Conservation (phyloP, 495 filamentous ascomycete genomes). For the Neurospora africana region DNA sequence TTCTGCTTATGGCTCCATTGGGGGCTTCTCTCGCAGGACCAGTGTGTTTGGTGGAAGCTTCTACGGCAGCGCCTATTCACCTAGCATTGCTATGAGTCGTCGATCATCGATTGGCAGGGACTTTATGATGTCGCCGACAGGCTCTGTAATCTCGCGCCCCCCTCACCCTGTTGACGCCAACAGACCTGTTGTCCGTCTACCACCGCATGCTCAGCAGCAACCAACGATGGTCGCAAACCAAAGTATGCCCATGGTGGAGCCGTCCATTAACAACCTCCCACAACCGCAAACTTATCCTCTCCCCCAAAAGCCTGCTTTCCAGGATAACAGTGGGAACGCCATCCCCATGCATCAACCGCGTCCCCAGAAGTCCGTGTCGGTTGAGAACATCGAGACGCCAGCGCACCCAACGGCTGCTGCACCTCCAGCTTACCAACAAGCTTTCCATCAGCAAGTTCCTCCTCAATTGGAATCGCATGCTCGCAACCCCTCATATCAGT, state of each 20-base stretch:
- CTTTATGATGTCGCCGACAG: constrained; percentile 61
- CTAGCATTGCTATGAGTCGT: constrained; percentile 86
- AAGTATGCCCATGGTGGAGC: constrained; percentile 14
- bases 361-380: constrained; percentile 88
- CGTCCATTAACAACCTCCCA: constrained; percentile 40
- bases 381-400: constrained; percentile 88
- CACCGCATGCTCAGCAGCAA: constrained; percentile 46
- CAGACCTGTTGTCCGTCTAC: constrained; percentile 79
- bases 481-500: constrained; percentile 63
- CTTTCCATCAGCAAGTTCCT: constrained; percentile 87
- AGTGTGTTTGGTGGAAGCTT: constrained; percentile 61
- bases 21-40: constrained; percentile 60
- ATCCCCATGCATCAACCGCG: constrained; percentile 94
- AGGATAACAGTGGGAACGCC: constrained; percentile 62
- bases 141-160: constrained; percentile 61
- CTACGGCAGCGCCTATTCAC: constrained; percentile 77
- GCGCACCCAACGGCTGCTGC: constrained; percentile 55
- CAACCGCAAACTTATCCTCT: constrained; percentile 49
- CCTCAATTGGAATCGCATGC: constrained; percentile 55
- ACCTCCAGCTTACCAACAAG: constrained; percentile 58
- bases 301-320: constrained; percentile 62
- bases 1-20: constrained; percentile 53
- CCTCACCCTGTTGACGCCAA: constrained; percentile 47
- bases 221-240: background rate
- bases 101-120: constrained; percentile 83